These are phyloP conservation scores for Tolypocladium ovalisporum DNA, from an alignment of 2,329 filamentous ascomycete species.

Conservation along the genomic window DNA sequence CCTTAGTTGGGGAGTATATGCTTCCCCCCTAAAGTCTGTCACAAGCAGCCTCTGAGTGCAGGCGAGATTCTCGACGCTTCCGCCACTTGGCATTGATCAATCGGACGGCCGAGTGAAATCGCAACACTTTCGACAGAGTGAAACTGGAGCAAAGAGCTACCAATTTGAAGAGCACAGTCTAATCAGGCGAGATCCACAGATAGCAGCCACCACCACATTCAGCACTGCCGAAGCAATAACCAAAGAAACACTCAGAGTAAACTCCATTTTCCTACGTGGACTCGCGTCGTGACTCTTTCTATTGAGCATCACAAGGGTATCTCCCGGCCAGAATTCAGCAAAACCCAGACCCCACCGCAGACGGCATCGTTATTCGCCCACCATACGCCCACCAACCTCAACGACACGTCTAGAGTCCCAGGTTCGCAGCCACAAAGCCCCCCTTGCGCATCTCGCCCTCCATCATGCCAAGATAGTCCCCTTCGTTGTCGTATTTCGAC, in stretches of 20 bases:
- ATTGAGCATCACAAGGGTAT: neutral
- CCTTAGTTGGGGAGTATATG: too few relatives aligned
- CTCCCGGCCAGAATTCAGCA: neutral
- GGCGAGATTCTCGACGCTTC: too few relatives aligned
- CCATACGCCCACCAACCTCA: neutral
- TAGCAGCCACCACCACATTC: too few relatives aligned
- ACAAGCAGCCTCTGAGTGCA: too few relatives aligned
- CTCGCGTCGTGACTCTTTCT: neutral
- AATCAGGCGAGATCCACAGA: too few relatives aligned
- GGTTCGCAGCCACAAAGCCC: neutral
- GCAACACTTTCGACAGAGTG: too few relatives aligned
- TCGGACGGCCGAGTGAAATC: too few relatives aligned
- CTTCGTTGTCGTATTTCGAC: neutral
- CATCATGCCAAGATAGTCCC: neutral
- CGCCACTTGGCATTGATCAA: too few relatives aligned
- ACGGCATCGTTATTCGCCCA: neutral
- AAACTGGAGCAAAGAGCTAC: too few relatives aligned
- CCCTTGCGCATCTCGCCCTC: conserved; percentile 2
- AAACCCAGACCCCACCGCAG: neutral
- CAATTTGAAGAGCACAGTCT: too few relatives aligned
- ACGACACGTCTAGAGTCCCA: neutral
- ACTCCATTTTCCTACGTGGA: neutral
- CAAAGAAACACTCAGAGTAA: neutral
- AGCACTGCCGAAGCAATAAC: neutral
- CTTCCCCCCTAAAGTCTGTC: too few relatives aligned